Conservation (phyloP, 2,329 filamentous ascomycete genomes). For the Geosmithia putterillii region DNA sequence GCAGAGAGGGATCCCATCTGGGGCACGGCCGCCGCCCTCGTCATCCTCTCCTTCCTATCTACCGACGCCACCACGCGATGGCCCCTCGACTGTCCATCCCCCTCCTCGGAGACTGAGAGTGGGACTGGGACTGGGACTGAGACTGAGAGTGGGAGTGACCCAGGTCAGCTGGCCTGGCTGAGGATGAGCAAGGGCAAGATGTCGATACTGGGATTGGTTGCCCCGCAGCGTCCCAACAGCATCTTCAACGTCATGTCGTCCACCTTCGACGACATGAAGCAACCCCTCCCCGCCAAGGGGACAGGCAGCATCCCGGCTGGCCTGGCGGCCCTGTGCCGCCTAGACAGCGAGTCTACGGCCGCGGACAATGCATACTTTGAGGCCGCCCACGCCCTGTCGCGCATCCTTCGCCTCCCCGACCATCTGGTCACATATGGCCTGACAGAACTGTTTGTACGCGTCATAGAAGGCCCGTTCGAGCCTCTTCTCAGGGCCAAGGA, state of each 20-base stretch:
- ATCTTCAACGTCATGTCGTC: conserved; percentile 18
- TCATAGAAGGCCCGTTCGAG: conserved; percentile 20
- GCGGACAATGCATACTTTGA: conserved; percentile 23
- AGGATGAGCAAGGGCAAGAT: conserved; percentile 20
- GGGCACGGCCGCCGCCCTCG: conserved; percentile 29
- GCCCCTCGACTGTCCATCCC: conserved; percentile 14
- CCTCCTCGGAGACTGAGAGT: conserved; percentile 10
- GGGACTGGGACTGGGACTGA: too few relatives aligned
- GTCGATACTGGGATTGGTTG: conserved; percentile 17
- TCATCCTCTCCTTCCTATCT: conserved; percentile 24
- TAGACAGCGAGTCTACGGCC: conserved; percentile 16
- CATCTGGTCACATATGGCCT: conserved; percentile 14
- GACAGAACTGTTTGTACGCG: conserved; percentile 19
- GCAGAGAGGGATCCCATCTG: conserved; percentile 30
- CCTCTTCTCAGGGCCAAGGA: conserved; percentile 17
- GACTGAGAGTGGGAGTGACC: too few relatives aligned
- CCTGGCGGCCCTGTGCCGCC: conserved; percentile 11
- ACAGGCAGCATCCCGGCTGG: conserved; percentile 11
- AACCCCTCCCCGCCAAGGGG: conserved; percentile 15
- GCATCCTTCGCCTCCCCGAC: conserved; percentile 15
- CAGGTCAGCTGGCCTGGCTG: conserved; percentile 19
- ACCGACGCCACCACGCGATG: conserved; percentile 20
- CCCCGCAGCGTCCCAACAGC: conserved; percentile 21
- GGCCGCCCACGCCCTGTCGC: conserved; percentile 21
- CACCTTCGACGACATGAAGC: conserved; percentile 21